phyloP scores from a whole-genome alignment of 164 flowering plant genomes.

The Euptelea pleiosperma region DNA sequence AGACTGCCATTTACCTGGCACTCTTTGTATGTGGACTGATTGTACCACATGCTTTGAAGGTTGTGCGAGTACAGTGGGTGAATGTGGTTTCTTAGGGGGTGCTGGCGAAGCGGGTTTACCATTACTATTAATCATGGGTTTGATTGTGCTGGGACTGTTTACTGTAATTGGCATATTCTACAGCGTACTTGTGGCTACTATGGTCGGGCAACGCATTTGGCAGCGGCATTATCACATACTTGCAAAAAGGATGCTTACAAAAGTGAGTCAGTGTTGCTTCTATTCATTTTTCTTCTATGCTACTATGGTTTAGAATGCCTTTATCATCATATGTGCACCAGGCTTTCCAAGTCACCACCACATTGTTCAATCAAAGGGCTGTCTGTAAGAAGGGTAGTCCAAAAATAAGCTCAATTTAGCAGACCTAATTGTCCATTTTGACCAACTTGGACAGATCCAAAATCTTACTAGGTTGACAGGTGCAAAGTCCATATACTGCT shows the following conservation, averaged over 20 bases:
- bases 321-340: background rate
- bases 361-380: too few relatives aligned
- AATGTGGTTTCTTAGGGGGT: conserved; percentile 95
- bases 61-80: conserved; percentile 82
- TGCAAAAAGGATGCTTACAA: conserved; percentile 96
- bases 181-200: conserved; percentile 94
- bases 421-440: too few relatives aligned
- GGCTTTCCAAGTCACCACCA: too few relatives aligned
- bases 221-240: conserved; percentile 98
- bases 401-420: too few relatives aligned
- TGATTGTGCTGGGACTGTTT: conserved; percentile 81
- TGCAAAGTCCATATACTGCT: too few relatives aligned
- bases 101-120: conserved; percentile 99
- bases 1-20: conserved; percentile 97
- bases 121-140: conserved; percentile 70
- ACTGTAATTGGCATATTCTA: conserved; percentile 95
- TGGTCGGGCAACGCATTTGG: conserved; percentile 99
- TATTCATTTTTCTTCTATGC: background rate
- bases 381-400: too few relatives aligned
- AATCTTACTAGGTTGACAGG: too few relatives aligned
- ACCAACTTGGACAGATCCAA: too few relatives aligned
- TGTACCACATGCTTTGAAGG: conserved; percentile 88
- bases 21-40: conserved; percentile 97
- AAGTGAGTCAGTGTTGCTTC: conserved; percentile 46
- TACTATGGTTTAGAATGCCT: background rate